These are phyloP conservation scores for Penicillium sp. DNA, from an alignment of 2,329 filamentous ascomycete species.

Conservation along the genomic window DNA sequence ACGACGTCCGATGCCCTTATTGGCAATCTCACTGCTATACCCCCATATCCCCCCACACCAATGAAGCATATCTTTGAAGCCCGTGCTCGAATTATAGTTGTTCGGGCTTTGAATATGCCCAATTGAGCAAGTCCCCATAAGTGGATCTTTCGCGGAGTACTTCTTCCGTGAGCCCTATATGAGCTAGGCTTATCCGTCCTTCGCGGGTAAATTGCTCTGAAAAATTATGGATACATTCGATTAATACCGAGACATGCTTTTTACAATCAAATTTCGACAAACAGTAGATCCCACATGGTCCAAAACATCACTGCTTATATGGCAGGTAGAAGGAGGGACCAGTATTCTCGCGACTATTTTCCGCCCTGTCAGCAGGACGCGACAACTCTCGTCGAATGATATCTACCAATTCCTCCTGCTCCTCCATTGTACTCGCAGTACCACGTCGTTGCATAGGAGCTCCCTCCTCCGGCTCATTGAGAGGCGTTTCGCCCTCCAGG, in stretches of 20 bases:
- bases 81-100: not conserved
- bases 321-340: constrained; percentile 16
- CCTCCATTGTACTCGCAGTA: not conserved
- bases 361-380: not conserved
- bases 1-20: not conserved
- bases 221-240: not conserved
- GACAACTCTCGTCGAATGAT: not conserved
- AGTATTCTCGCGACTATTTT: constrained; percentile 4
- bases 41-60: not conserved
- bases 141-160: not conserved
- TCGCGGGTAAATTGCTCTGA: not conserved
- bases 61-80: not conserved
- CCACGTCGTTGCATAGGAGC: not conserved
- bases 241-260: not conserved
- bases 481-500: not conserved
- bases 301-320: constrained; percentile 1
- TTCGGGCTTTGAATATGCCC: not conserved
- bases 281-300: not conserved
- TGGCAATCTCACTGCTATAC: not conserved
- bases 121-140: not conserved
- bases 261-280: not conserved
- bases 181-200: not conserved
- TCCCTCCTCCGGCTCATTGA: not conserved
- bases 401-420: not conserved
- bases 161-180: not conserved